A percentile compares a stretch with the other conserved stretches of the same genome.
These are phyloP conservation scores for Colletotrichum gigasporum DNA, from an alignment of 2,329 filamentous ascomycete genomes.

Conservation along the genomic window DNA sequence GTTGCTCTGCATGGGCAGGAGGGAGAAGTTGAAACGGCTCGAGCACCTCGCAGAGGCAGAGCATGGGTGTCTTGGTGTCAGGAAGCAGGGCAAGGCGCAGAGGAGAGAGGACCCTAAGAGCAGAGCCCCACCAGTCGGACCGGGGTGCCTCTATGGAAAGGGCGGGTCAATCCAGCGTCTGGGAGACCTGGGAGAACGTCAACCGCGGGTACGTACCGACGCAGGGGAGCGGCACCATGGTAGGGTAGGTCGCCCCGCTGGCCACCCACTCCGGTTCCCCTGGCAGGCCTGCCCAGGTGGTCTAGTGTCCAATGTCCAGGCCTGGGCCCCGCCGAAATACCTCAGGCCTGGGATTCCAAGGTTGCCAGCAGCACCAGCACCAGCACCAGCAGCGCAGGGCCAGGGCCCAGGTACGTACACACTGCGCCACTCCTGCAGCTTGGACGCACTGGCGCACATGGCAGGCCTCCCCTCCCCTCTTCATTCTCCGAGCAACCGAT, in stretches of 20 bases:
- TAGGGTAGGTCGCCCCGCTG: not conserved
- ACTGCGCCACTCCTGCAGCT: too few relatives aligned
- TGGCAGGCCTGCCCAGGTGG: not conserved
- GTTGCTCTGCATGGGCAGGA: slow-evolving; percentile 18
- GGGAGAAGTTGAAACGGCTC: slow-evolving; percentile 29
- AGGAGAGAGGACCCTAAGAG: not conserved
- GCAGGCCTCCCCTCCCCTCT: not conserved
- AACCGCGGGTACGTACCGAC: not conserved
- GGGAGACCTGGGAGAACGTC: not conserved
- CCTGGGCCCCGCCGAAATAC: not conserved
- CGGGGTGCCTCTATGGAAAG: not conserved
- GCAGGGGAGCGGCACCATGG: not conserved
- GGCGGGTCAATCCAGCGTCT: not conserved
- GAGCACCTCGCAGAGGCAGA: slow-evolving; percentile 19
- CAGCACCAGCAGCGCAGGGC: too few relatives aligned
- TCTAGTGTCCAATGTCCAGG: too few relatives aligned
- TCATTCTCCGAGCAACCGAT: slow-evolving; percentile 22
- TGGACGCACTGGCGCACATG: not conserved
- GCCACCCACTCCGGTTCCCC: not conserved
- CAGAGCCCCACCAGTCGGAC: not conserved
- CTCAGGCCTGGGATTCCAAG: not conserved
- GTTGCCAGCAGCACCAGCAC: too few relatives aligned
- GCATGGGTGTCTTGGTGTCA: not conserved
- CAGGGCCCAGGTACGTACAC: too few relatives aligned
- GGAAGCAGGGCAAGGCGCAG: not conserved